Percentiles rank a stretch among this genome's conserved stretches.
phyloP scores from a whole-genome alignment of 805 yeast species.

The Metschnikowia koreensis region DNA sequence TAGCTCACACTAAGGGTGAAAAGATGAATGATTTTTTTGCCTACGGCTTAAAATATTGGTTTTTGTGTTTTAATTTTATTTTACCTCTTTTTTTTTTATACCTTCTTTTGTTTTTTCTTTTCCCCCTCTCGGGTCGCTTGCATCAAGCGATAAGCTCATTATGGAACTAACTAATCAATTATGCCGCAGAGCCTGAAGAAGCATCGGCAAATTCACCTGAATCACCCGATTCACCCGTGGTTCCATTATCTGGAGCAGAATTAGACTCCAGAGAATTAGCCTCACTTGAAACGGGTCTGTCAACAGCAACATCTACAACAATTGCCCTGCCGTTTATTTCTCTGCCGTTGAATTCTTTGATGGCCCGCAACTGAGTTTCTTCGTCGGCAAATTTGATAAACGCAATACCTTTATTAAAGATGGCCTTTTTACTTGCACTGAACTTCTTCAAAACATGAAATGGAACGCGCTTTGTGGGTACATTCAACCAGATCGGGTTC shows the following conservation, averaged over 20 bases:
- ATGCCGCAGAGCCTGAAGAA: background rate
- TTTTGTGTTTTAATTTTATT: too few relatives aligned
- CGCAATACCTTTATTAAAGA: constrained; percentile 63
- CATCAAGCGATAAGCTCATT: background rate
- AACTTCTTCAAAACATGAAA: constrained; percentile 41
- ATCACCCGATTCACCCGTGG: constrained; percentile 1
- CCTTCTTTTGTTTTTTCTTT: background rate
- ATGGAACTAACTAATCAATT: background rate
- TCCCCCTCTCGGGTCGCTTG: background rate
- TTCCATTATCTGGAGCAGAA: constrained; percentile 1
- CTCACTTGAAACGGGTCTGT: constrained; percentile 37
- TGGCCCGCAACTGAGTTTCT: constrained; percentile 68
- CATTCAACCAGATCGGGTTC: constrained; percentile 56
- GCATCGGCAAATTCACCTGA: constrained; percentile 5
- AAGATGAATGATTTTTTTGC: too few relatives aligned
- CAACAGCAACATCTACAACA: constrained; percentile 71
- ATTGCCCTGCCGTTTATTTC: constrained; percentile 64
- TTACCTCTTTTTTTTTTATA: background rate
- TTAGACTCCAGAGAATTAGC: constrained; percentile 3
- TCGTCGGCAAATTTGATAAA: constrained; percentile 59
- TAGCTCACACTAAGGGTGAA: too few relatives aligned
- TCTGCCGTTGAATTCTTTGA: constrained; percentile 63
- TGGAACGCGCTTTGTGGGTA: constrained; percentile 54
- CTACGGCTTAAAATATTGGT: too few relatives aligned
- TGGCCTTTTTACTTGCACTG: constrained; percentile 38